A percentile compares a stretch with the other conserved stretches of the same genome.
Conservation (phyloP, 371 early-diverging fungal species). For the Rhizopus delemar region DNA sequence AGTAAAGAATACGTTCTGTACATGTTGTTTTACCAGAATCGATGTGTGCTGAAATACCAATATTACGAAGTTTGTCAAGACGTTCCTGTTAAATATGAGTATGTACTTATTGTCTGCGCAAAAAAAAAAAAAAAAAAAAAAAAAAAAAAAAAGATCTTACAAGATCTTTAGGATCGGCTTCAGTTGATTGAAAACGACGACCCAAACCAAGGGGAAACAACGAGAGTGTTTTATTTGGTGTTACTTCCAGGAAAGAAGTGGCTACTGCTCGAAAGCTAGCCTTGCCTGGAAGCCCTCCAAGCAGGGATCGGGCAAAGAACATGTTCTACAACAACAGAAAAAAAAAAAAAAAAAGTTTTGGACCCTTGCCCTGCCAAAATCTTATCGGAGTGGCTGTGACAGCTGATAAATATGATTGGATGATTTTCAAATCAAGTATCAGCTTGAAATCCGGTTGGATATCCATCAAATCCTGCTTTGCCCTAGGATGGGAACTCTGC, state of each 20-base stretch:
- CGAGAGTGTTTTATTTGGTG: conserved; percentile 33
- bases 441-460: too few species aligned
- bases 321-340: conserved; percentile 23
- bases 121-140: neutral
- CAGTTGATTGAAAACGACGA: conserved; percentile 47
- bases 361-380: neutral
- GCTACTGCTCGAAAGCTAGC: conserved; percentile 34
- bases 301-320: conserved; percentile 51
- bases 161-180: conserved; percentile 37
- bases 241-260: conserved; percentile 22
- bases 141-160: conserved; percentile 24
- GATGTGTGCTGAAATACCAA: conserved; percentile 99
- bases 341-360: conserved; percentile 6
- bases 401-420: too few species aligned
- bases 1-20: conserved; percentile 95
- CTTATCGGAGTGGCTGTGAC: too few species aligned
- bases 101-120: neutral
- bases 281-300: conserved; percentile 48
- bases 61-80: conserved; percentile 79
- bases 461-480: too few species aligned
- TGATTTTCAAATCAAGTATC: too few species aligned
- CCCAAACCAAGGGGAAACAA: conserved; percentile 34
- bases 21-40: conserved; percentile 98
- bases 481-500: too few species aligned
- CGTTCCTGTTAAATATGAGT: conserved; percentile 40